phyloP scores from a whole-genome alignment of 208 protist species.

The Phytomonas serpens region DNA sequence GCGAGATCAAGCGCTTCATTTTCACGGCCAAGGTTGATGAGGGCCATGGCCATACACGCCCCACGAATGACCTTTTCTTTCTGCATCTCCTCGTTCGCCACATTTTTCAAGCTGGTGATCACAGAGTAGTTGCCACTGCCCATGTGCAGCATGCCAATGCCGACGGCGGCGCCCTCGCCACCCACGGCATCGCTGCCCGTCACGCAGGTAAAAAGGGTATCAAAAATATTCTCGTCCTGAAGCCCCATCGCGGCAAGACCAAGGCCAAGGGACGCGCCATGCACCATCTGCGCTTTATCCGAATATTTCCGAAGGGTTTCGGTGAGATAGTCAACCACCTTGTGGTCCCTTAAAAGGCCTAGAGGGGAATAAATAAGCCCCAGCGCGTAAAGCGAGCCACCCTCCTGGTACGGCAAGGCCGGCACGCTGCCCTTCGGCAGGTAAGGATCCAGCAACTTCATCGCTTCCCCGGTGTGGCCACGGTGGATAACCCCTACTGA shows the following conservation, averaged over 20 bases:
- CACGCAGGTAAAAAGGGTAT: constrained; percentile 93
- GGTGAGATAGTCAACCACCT: constrained; percentile 74
- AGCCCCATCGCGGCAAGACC: constrained; percentile 90
- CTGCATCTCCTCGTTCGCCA: constrained; percentile 94
- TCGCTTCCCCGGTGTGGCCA: constrained; percentile 87
- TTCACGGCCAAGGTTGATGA: constrained; percentile 96
- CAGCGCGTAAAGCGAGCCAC: constrained; percentile 96
- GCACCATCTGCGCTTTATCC: constrained; percentile 89
- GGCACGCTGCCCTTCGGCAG: constrained; percentile 69
- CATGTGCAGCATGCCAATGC: constrained; percentile 97
- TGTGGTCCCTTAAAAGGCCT: constrained; percentile 78
- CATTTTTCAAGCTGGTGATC: constrained; percentile 90
- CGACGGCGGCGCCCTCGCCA: constrained; percentile 97
- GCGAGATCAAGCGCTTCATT: constrained; percentile 91
- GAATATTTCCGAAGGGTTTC: constrained; percentile 60
- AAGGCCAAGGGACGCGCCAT: constrained; percentile 97
- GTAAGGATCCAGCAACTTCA: constrained; percentile 90
- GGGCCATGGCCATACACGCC: constrained; percentile 93
- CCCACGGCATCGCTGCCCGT: constrained; percentile 94
- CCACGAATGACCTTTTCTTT: constrained; percentile 99
- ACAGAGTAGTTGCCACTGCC: constrained; percentile 87
- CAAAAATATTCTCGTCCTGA: constrained; percentile 89
- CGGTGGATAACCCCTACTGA: constrained; percentile 96
- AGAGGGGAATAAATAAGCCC: constrained; percentile 96
- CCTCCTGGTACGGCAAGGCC: constrained; percentile 91